Conservation (phyloP, 2,329 filamentous ascomycete species). For the Ceratocystis variospora region DNA sequence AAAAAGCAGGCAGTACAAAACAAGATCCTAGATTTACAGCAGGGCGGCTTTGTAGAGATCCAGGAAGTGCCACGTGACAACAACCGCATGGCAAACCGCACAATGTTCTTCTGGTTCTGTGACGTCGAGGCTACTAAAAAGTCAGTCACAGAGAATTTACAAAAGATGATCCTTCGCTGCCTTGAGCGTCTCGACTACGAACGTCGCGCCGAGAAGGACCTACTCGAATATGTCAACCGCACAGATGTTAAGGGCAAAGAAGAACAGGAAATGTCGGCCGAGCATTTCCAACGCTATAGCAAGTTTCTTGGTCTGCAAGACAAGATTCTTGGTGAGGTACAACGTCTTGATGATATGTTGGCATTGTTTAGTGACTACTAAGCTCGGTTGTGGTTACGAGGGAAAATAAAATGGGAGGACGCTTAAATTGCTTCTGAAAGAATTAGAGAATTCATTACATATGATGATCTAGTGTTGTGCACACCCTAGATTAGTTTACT, state of each 20-base stretch:
- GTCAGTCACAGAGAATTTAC: conserved; percentile 64
- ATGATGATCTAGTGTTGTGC: too few species aligned
- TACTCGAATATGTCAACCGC: conserved; percentile 70
- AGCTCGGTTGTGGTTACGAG: conserved; percentile 19
- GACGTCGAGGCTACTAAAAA: conserved; percentile 59
- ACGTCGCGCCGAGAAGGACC: conserved; percentile 52
- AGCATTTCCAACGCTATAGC: conserved; percentile 53
- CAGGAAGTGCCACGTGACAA: conserved; percentile 90
- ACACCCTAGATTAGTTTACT: too few species aligned
- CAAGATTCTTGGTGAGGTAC: conserved; percentile 64
- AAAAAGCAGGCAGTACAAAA: conserved; percentile 73
- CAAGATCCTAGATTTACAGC: conserved; percentile 73
- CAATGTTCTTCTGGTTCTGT: conserved; percentile 85
- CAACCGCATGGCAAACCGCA: conserved; percentile 65
- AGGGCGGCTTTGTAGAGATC: conserved; percentile 73
- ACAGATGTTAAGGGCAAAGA: conserved; percentile 76
- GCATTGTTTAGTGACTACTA: conserved; percentile 69
- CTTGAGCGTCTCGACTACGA: conserved; percentile 70
- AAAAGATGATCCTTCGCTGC: conserved; percentile 78
- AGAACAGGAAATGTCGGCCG: conserved; percentile 61
- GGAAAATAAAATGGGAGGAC: conserved; percentile 6
- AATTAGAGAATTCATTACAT: too few species aligned
- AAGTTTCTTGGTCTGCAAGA: conserved; percentile 50
- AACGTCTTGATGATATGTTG: conserved; percentile 71
- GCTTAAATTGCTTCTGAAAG: background rate